Evolutionary conservation across 129 eudicot species (phyloP), one percentile per base, ranked within the genome.

Genomic region (Centella asiatica): DNA sequence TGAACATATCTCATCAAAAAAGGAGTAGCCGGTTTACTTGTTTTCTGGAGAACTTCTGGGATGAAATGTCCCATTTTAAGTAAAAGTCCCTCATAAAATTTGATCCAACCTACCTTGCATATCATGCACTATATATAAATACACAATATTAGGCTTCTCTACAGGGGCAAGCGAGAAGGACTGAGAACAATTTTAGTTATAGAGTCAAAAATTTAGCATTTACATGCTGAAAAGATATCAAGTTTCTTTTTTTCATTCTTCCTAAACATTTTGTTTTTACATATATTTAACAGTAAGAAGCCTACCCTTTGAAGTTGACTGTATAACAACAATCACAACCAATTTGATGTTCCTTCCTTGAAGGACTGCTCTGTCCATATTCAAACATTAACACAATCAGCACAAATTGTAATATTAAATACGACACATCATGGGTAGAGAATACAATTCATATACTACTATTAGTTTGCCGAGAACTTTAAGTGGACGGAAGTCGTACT

Each of bases 321-420:
- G 76, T 65, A 78, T 65, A 51, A 90, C 82, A 33, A 90, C 72
- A 63, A 90, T 81, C 68, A 87, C 64, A 29, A 86, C 76, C 85
- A 90, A 71, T 76, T 79, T 90, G 74, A 75, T 81, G 65, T 75
- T 90, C 79, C 98, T 84, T 45, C 80, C 89, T 57, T 66, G 83
- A 29, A 84, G 68, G 14, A 66, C 78, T 47, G 78, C 76, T 82
- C 97, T 90, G 86, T 64, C 54, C 58, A 71, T 28, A 45, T 27
- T 40, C n/a, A 54, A 18, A 14, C 20, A 44, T 46, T 46, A 34
- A 17, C 37, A 48, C 24, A 9, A 18, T 26, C 46, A 50, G 12
- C 27, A 1, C 44, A 37, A 2, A 50, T 4, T 39, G 23, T 24
- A 34, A 10, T 13, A 13, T 18, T 51, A 36, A 31, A 39, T 40